Base-by-base conservation (phyloP, 306 rosid species). In the Astragalus glycyphyllos region DNA sequence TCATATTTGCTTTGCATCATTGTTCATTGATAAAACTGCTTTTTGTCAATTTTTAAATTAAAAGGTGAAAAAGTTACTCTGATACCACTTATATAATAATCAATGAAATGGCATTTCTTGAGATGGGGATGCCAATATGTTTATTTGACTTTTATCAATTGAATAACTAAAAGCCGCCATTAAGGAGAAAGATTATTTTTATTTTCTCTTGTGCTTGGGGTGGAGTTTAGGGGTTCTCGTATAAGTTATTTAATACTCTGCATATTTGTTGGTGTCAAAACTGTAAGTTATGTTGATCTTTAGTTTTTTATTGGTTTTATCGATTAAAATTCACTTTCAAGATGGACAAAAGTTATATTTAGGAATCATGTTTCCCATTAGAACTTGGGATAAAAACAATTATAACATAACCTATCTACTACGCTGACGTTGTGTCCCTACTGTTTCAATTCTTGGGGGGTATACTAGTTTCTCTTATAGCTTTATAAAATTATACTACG, bases 1-100 rank as follows among this genome's bases (percentile, higher is more conserved):
- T n/a, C n/a, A n/a, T n/a, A n/a, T n/a, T n/a, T n/a, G n/a, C 42
- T 60, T 56, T 37, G 71, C 53, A 31, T 35, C 44, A 12, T 31
- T 44, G 13, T 17, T 35, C 44, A 12, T 31, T 44, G 13, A 15
- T 49, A 5, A 6, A 32, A 26, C 59, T 56, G 65, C 14, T 64
- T 26, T 26, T 20, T 62, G 45, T 44, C 4, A 20, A 56, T 11
- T 12, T 31, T 41, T 45, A 40, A 26, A 11, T 69, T 69, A 10
- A 16, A 15, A 56, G 48, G 48, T 51, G 60, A 50, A 58, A 60
- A 50, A 3, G 26, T 8, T 60, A n/a, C 35, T 45, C 8, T 2
- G 11, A 38, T 29, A 32, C 45, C 1, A 12, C 75, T 13, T 6
- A 34, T 13, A 41, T 11, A 20, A 41, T 41, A 17, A 41, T 62